These are phyloP conservation scores for Diaporthe destruens DNA, from an alignment of 2,329 filamentous ascomycete genomes.

Conservation along the genomic window DNA sequence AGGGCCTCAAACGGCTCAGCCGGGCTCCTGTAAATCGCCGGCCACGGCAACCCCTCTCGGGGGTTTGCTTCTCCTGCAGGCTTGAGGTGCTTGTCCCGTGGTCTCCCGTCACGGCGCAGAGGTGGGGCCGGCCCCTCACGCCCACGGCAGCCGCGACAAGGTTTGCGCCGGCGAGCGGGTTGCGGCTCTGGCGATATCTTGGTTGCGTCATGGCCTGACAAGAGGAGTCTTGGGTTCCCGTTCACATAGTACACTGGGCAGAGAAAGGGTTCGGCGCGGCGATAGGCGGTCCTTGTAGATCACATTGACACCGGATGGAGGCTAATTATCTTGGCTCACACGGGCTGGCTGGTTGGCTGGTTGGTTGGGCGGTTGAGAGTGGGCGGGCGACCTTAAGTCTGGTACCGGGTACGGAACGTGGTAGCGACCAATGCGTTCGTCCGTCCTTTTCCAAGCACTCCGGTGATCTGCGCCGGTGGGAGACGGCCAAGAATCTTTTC, in stretches of 20 bases:
- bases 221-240: slow-evolving; percentile 24
- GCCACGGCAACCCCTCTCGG: background rate
- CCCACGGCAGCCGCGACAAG: background rate
- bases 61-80: background rate
- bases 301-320: slow-evolving; percentile 11
- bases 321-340: slow-evolving; percentile 9
- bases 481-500: background rate
- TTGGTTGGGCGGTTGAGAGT: background rate
- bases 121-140: background rate
- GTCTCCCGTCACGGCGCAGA: slow-evolving; percentile 6
- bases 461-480: slow-evolving; percentile 13
- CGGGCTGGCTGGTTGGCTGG: background rate
- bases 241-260: background rate
- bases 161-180: background rate
- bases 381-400: background rate
- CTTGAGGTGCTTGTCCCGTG: slow-evolving; percentile 3
- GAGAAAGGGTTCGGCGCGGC: background rate
- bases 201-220: slow-evolving; percentile 26
- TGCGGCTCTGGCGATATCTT: slow-evolving; percentile 7
- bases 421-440: slow-evolving; percentile 9
- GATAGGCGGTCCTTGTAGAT: background rate
- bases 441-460: background rate
- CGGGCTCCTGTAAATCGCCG: background rate
- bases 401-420: no score
- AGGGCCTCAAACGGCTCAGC: slow-evolving; percentile 2